Evolutionary conservation across 2,329 filamentous ascomycete genomes (phyloP), one percentile per base, ranked within the genome.

Genomic region (Nigrograna mackinnonii): DNA sequence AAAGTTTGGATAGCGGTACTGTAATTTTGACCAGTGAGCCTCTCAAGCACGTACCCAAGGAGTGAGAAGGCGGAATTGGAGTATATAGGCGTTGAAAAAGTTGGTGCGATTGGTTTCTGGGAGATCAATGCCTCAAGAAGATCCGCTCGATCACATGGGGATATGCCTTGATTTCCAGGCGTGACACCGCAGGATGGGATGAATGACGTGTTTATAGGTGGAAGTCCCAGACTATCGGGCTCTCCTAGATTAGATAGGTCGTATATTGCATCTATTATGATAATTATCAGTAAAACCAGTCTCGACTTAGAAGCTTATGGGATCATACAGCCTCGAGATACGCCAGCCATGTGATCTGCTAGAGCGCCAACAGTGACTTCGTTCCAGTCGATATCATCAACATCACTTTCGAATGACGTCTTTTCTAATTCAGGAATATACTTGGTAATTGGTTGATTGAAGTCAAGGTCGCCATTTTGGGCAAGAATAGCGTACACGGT

Each of bases 341-440:
- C 32, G 2, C 44, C 44, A 9, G 18, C 40, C 22, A 43, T 3
- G 7, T 47, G 44, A 14, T 41, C 32, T 5, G 44, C 44, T 3
- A 47, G 35, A 3, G 40, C 41, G 19, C 22, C 40, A 26, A 47
- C 30, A 21, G 44, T 47, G 13, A 44, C 24, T 14, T 47, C 28
- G 12, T 26, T 14, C 44, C 41, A 47, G 9, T n/a, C n/a, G 9
- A 28, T n/a, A 28, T n/a, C n/a, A n/a, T 28, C 24, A n/a, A 28
- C n/a, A 17, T 39, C 39, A 43, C 26, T 21, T 33, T 43, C 43
- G 16, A 33, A 33, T 7, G 9, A 12, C 7, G 7, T 7, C 17
- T 35, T 39, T 26, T 44, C 40, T 22, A 76, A 64, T 50, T 76
- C 73, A 0, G 73, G 71, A 11, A 75, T 53, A 39, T 69, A 73